These are phyloP conservation scores for Pythium plurisporium DNA, from an alignment of 352 stramenopile species.

Conservation along the genomic window DNA sequence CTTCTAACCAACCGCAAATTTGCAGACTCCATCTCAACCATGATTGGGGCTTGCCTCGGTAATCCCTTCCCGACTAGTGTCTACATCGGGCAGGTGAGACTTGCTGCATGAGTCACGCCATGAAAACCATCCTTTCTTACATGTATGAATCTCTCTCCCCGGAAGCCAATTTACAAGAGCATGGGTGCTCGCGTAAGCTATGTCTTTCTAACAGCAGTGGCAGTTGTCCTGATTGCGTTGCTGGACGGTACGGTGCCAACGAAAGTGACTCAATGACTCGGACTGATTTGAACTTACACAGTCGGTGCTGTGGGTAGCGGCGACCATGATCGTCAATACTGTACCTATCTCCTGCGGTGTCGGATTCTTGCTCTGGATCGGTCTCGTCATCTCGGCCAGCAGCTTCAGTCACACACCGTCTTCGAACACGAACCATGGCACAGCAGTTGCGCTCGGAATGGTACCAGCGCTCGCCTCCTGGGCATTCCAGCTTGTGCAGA, in stretches of 20 bases:
- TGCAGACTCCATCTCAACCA: constrained; percentile 31
- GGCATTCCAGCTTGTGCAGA: constrained; percentile 38
- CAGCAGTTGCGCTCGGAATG: constrained; percentile 36
- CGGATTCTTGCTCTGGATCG: constrained; percentile 47
- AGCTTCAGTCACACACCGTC: constrained; percentile 34
- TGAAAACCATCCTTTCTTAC: background rate
- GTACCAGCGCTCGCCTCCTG: constrained; percentile 36
- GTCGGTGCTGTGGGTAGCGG: no score
- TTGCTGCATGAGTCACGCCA: background rate
- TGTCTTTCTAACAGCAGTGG: constrained; percentile 28
- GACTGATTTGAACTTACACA: no score
- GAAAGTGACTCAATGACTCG: no score
- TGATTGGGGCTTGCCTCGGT: constrained; percentile 33
- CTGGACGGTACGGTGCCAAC: constrained; percentile 22
- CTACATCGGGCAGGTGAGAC: constrained; percentile 36
- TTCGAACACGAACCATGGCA: constrained; percentile 39
- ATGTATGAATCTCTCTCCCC: background rate
- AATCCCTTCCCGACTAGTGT: constrained; percentile 40
- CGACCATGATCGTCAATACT: constrained; percentile 30
- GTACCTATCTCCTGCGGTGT: constrained; percentile 38
- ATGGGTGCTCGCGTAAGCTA: constrained; percentile 38
- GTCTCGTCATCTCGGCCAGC: constrained; percentile 37
- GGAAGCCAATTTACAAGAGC: constrained; percentile 39
- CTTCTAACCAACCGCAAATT: background rate
- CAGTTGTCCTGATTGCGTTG: constrained; percentile 25